Evolutionary conservation across 345 rosid species (phyloP).

Genomic region (Gossypioides kirkii): DNA sequence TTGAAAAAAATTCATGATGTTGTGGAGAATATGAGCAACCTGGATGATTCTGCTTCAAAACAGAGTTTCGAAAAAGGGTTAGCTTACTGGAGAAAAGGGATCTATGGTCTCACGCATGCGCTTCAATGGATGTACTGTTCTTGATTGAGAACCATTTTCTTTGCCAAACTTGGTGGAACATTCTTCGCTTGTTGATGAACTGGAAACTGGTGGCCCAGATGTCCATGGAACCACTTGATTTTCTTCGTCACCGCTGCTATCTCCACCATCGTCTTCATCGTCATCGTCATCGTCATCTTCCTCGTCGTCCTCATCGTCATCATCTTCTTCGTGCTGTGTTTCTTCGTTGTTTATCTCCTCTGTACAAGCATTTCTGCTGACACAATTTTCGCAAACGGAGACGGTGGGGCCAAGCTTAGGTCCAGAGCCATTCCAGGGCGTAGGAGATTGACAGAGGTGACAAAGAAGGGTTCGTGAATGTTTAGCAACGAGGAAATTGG

Average conservation of each 20-base stretch:
- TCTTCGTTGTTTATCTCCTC: conserved; percentile 4
- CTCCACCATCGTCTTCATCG: conserved; percentile 11
- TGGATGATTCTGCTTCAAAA: conserved; percentile 12
- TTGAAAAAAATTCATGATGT: conserved; percentile 4
- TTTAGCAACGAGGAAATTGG: conserved; percentile 54
- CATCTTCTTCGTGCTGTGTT: not conserved
- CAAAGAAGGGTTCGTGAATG: conserved; percentile 53
- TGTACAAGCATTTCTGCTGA: not conserved
- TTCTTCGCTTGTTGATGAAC: conserved; percentile 31
- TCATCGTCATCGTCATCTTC: conserved; percentile 15
- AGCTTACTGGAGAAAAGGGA: conserved; percentile 10
- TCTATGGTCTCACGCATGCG: not conserved
- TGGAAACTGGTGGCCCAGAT: conserved; percentile 17
- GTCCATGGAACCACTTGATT: conserved; percentile 49
- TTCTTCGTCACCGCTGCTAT: conserved; percentile 28
- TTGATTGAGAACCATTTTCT: conserved; percentile 15
- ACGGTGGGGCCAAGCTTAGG: conserved; percentile 33
- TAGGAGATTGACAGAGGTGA: conserved; percentile 36
- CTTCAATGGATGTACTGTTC: conserved; percentile 9
- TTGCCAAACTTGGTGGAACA: conserved; percentile 6
- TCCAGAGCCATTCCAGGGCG: conserved; percentile 53
- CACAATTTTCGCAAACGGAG: conserved; percentile 38
- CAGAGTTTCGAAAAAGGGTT: not conserved
- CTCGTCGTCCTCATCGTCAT: not conserved
- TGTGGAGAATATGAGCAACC: conserved; percentile 14